Base-by-base conservation (phyloP, 2,329 filamentous ascomycete species). In the Paecilomyces fulvus region DNA sequence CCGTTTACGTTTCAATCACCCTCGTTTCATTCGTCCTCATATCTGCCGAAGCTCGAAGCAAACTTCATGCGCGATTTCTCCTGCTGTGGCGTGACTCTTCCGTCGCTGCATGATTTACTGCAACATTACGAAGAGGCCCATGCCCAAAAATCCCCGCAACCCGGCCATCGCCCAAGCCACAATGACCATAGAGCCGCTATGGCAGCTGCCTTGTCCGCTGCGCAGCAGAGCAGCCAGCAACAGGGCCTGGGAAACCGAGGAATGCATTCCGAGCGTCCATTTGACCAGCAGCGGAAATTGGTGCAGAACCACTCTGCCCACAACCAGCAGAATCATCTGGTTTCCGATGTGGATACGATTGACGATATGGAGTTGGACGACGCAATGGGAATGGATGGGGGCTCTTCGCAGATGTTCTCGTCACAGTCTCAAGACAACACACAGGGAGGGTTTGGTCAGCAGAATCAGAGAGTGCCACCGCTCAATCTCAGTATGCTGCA, bases 321-420 rank as follows among this genome's bases (percentile, higher is more conserved):
- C 53, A 67, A 69, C 11, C 58, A 61, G 43, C 53, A 63, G 49
- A 56, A 56, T 11, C 57, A 60, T 43, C 50, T 55, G 46, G 70
- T 71, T 55, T 64, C 65, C 21, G 88, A 95, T 59, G 85, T 95
- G 78, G 92, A 95, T 67, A 85, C 89, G 17, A 83, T 95, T 30
- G 91, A 90, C 54, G 90, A 95, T 67, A 96, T 97, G 92, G 92
- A 97, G 67, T 89, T 97, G 87, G 92, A 97, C 67, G 91, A 96
- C 64, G 82, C 85, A 7, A 79, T 89, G 52, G 85, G 83, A 58
- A 67, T 77, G 63, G 63, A 77, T 66, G 59, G 65, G 56, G 56
- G 70, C 59, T 60, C 70, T 53, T 64, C 70, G 52, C 65, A 76
- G 59, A 58, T 75, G 56, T 77, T 74, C 58, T 70, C 86, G 53